Base-by-base conservation (phyloP, 2,329 filamentous ascomycete genomes). In the Sporothrix dimorphospora region DNA sequence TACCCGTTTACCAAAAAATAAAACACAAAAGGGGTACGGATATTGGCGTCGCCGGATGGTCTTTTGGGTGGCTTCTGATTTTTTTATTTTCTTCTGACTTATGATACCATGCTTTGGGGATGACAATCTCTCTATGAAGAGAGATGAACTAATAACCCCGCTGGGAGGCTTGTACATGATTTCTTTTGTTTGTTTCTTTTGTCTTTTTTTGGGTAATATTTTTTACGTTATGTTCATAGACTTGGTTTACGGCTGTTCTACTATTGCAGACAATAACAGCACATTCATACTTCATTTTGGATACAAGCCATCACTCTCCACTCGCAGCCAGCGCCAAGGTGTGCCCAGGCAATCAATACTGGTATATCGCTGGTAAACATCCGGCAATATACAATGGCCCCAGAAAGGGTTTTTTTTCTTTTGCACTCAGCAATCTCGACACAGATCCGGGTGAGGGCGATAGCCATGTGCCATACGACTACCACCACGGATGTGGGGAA, bases 311-410 rank as follows among this genome's bases (percentile, higher is more conserved):
- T 47, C 16, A 42, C 16, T 9, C 55, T 59, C 24, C 21, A 27
- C 24, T 30, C 12, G 34, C 34, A 6, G 19, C 24, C 21, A 21
- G 7, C n/a, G 66, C 66, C 66, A 69, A 69, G 66, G 6, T 19
- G n/a, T 19, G 66, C 53, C 53, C 24, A 24, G 19, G 57, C 53
- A 70, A 66, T 55, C 49, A 57, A 21, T 42, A 38, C 12, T 16
- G 5, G 14, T 45, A 66, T 69, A 69, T 55, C 24, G 12, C 40
- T n/a, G 24, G 61, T 27, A 47, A 61, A 61, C 21, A 71, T 38
- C 53, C 67, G 72, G 69, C 47, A 69, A 73, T 73, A 67, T 71
- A 71, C 7, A 11, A 34, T 14, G 30, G 12, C 4, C 9, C 19
- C 1, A 9, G n/a, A 45, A n/a, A 38, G 24, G 34, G 19, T 2